Evolutionary conservation across 768 basidiomycete species (phyloP), one percentile per base, ranked within the genome.

Genomic region (Boletus rubescentipes): DNA sequence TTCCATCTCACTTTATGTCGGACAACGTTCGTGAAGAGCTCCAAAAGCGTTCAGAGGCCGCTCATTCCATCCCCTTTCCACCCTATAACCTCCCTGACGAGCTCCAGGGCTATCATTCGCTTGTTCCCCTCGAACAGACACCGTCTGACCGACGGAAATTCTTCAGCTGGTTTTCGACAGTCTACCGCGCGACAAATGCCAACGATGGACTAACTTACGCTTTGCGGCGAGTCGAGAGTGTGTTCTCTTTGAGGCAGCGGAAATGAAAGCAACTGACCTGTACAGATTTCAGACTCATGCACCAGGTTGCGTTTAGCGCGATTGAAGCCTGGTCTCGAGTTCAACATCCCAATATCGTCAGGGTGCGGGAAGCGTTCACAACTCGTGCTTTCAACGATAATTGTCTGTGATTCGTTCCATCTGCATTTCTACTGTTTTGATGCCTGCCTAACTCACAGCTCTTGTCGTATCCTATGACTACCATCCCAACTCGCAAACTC

Each of bases 381-480:
- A 96, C 96, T 0, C 81, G 87, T 29, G 84, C 90, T 1, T 99
- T 99, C 70, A 84, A 85, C 50, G 97, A 98, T 67, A 87, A 86
- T 61, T 98, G 95, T 96, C 64, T 46, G 87, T 55, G 29, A 43
- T 40, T 58, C 26, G 14, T 45, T 53, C 47, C 41, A 9, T 38
- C 26, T 23, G 56, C 42, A 21, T 51, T 34, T 37, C 54, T 45
- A 9, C 29, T 32, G n/a, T 49, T 49, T 53, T 62, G 40, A 59
- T 57, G 9, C 47, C 38, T 53, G 48, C 46, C 32, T 42, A 30
- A 32, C 40, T 34, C 40, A 18, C 54, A 95, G 95, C 97, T 9
- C 81, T 99, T 29, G 85, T 98, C 32, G 87, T 98, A 16, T 91
- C 88, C 0, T 97, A 94, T 66, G 85, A 92, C 36, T 98, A 91